Conservation (phyloP, 108 stramenopile species). For the Skeletonema menzelii region DNA sequence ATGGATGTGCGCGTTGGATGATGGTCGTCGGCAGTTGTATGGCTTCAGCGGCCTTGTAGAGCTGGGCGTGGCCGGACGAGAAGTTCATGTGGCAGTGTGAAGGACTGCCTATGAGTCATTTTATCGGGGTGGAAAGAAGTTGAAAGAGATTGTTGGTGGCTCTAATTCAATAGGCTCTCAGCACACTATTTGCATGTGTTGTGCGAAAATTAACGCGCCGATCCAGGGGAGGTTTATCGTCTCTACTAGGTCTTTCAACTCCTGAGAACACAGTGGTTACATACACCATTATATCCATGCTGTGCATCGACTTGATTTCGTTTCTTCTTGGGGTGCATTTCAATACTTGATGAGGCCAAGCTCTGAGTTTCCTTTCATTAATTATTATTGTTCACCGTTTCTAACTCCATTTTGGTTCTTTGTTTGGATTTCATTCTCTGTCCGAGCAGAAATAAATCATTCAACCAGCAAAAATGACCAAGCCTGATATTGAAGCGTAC, state of each 20-base stretch:
- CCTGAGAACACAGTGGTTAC: background rate
- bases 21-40: background rate
- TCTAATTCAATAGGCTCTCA: background rate
- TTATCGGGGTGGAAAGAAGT: background rate
- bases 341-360: background rate
- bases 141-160: background rate
- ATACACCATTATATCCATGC: background rate
- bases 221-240: background rate
- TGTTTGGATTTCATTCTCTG: background rate
- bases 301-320: background rate
- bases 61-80: too few relatives aligned
- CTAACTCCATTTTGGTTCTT: background rate
- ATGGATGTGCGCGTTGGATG: background rate
- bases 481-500: constrained; percentile 47
- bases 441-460: background rate
- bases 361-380: background rate
- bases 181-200: background rate
- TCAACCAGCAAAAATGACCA: constrained; percentile 3
- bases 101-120: background rate
- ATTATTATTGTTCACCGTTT: background rate
- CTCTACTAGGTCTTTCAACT: background rate
- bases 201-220: background rate
- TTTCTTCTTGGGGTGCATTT: background rate
- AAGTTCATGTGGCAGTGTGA: too few relatives aligned
- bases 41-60: background rate